phyloP scores from a whole-genome alignment of 2,329 filamentous ascomycete species.

The Aspergillus brasiliensis region DNA sequence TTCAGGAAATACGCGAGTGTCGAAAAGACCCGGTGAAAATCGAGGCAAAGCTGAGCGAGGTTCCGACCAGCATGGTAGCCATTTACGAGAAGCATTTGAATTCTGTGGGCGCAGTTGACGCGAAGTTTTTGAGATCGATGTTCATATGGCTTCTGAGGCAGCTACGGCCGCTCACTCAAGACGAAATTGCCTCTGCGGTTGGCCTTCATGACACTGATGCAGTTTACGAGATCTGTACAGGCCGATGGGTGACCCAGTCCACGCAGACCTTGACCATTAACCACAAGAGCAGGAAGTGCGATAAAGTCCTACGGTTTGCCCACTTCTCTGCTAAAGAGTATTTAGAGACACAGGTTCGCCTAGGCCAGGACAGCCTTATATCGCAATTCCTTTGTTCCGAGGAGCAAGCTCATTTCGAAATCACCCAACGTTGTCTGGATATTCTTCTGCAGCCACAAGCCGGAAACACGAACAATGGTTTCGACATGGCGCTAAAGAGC shows the following conservation, averaged over 20 bases:
- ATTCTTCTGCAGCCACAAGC: background rate
- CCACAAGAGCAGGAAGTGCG: background rate
- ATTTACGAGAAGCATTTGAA: background rate
- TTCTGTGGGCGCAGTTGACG: background rate
- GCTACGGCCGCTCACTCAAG: background rate
- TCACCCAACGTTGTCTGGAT: background rate
- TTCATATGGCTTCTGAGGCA: background rate
- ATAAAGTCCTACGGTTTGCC: background rate
- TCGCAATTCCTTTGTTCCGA: background rate
- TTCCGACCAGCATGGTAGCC: background rate
- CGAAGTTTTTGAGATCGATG: background rate
- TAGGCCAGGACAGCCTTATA: background rate
- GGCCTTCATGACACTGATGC: background rate
- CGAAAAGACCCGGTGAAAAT: background rate
- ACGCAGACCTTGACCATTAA: background rate
- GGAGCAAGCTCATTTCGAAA: background rate
- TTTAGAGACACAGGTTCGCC: background rate
- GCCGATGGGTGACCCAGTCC: background rate
- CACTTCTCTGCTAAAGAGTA: background rate
- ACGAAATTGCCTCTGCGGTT: background rate
- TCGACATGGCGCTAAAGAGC: background rate
- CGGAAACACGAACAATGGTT: background rate
- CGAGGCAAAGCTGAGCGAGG: background rate
- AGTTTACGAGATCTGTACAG: background rate
- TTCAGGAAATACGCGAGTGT: background rate